Percentiles rank a stretch among this genome's conserved stretches.
phyloP scores from a whole-genome alignment of 768 basidiomycete species.

The Holtermanniella nyarrowii region DNA sequence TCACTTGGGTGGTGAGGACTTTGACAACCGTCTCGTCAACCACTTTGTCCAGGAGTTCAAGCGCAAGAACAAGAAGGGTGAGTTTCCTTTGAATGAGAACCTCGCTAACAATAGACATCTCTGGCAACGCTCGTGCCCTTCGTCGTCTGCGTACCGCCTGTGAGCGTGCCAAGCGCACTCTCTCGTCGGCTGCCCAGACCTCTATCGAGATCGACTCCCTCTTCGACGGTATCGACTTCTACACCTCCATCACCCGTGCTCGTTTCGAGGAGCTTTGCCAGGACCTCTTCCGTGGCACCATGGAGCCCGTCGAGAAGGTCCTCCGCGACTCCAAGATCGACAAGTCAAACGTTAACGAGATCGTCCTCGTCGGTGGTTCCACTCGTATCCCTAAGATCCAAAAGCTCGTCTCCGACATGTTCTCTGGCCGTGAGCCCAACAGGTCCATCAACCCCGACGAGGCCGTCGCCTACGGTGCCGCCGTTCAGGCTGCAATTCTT shows the following conservation, averaged over 20 bases:
- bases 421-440: constrained; percentile 90
- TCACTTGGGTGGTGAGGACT: constrained; percentile 91
- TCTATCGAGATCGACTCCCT: constrained; percentile 97
- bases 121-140: constrained; percentile 90
- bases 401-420: constrained; percentile 95
- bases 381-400: constrained; percentile 99
- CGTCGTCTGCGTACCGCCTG: constrained; percentile 92
- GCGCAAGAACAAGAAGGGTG: constrained; percentile 69
- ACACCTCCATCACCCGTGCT: constrained; percentile 94
- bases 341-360: constrained; percentile 84
- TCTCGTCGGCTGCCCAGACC: constrained; percentile 91
- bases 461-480: constrained; percentile 97
- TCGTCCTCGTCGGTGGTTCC: constrained; percentile 50
- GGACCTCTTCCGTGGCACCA: constrained; percentile 43
- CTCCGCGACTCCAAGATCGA: constrained; percentile 97
- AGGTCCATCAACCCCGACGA: constrained; percentile 97
- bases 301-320: constrained; percentile 81
- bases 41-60: constrained; percentile 82
- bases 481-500: constrained; percentile 96
- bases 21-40: constrained; percentile 86
- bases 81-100: constrained; percentile 3
- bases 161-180: constrained; percentile 98
- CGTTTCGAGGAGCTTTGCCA: constrained; percentile 52
- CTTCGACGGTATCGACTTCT: constrained; percentile 96
- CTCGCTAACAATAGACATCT: constrained; percentile 59